Conservation (phyloP, 2,329 filamentous ascomycete genomes). For the Fusarium solani-melongenae region DNA sequence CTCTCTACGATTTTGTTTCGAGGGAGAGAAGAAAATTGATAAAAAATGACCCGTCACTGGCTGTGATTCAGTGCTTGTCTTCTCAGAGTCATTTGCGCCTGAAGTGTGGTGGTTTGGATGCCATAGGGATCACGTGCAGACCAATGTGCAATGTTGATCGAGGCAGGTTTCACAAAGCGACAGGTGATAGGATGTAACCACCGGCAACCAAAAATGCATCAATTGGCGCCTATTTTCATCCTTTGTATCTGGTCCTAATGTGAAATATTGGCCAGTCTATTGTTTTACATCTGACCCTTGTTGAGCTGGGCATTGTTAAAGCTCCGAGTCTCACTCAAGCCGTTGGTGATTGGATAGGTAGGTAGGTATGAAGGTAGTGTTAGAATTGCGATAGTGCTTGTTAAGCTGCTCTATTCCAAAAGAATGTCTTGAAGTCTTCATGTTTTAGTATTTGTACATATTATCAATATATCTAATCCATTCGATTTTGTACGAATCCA, state of each 20-base stretch:
- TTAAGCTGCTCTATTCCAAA: neutral
- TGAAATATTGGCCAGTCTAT: neutral
- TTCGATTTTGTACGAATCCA: neutral
- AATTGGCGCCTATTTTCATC: neutral
- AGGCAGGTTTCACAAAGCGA: neutral
- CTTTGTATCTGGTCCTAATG: neutral
- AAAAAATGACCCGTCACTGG: neutral
- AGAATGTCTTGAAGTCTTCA: neutral
- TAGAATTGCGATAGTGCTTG: neutral
- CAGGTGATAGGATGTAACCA: conserved; percentile 5
- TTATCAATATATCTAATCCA: neutral
- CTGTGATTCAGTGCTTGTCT: conserved; percentile 22
- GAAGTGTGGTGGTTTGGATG: conserved; percentile 4
- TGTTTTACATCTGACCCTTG: neutral
- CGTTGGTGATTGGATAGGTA: neutral
- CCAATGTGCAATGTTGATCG: neutral
- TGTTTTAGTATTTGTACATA: neutral
- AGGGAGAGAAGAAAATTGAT: neutral
- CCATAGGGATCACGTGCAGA: conserved; percentile 33
- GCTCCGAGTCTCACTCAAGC: neutral
- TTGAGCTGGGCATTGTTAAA: neutral
- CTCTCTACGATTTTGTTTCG: neutral
- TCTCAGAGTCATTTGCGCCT: conserved; percentile 4
- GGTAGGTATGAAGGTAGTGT: neutral
- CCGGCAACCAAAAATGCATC: neutral